Evolutionary conservation across 805 yeast species (phyloP).

Genomic region (Teunomyces gatunensis): DNA sequence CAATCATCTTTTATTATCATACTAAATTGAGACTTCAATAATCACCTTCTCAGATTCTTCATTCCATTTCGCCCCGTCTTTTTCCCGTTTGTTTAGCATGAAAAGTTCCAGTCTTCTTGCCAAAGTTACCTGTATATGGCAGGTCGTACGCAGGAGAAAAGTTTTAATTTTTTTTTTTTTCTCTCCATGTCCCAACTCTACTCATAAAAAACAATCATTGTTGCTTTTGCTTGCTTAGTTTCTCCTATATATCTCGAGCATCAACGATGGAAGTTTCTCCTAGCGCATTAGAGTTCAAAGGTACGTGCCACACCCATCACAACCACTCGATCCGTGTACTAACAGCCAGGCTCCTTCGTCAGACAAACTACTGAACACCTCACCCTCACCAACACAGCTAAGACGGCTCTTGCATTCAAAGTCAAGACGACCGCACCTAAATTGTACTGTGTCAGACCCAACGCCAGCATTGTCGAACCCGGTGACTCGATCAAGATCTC

Average conservation of each 20-base stretch:
- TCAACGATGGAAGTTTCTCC: conserved; percentile 67
- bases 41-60: no score
- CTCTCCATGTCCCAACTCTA: neutral
- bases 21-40: no score
- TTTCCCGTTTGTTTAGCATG: no score
- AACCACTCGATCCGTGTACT: neutral
- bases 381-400: conserved; percentile 52
- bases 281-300: conserved; percentile 66
- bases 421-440: conserved; percentile 98
- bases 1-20: no score
- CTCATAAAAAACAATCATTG: neutral
- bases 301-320: conserved; percentile 46
- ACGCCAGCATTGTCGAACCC: conserved; percentile 76
- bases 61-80: no score
- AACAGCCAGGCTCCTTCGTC: conserved; percentile 65
- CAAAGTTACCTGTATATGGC: no score
- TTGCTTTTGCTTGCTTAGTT: neutral
- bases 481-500: conserved; percentile 72
- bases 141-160: no score
- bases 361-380: conserved; percentile 65
- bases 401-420: conserved; percentile 76
- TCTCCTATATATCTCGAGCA: neutral
- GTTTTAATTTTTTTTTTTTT: no score
- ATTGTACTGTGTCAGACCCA: conserved; percentile 93
- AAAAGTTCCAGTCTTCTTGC: no score